Evolutionary conservation across 2,329 filamentous ascomycete species (phyloP).

Genomic region (Penicillium sclerotigenum): DNA sequence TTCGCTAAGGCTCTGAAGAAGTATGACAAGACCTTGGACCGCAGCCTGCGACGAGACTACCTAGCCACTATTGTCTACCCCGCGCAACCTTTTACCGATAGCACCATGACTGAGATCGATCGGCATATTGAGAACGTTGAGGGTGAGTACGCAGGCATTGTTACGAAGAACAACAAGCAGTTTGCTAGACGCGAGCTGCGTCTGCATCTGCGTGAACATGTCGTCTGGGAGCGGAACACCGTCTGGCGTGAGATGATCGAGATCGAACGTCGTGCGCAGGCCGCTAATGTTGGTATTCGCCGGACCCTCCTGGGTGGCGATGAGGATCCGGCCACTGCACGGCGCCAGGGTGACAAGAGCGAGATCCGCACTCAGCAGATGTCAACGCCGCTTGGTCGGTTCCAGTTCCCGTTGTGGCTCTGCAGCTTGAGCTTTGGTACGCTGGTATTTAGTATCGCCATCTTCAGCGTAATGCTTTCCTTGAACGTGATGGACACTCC

Average conservation of each 20-base stretch:
- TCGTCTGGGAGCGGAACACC: constrained; percentile 98
- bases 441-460: constrained; percentile 64
- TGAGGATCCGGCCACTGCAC: constrained; percentile 62
- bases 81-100: constrained; percentile 75
- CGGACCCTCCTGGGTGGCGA: constrained; percentile 76
- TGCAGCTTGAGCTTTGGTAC: constrained; percentile 77
- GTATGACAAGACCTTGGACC: constrained; percentile 93
- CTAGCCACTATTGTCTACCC: constrained; percentile 70
- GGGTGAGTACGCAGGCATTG: constrained; percentile 72
- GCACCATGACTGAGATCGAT: constrained; percentile 68
- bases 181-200: constrained; percentile 80
- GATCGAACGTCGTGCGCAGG: constrained; percentile 91
- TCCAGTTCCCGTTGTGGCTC: constrained; percentile 76
- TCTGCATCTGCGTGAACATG: constrained; percentile 88
- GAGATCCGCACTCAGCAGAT: constrained; percentile 65
- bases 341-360: constrained; percentile 81
- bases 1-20: constrained; percentile 97
- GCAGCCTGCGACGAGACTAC: constrained; percentile 73
- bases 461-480: constrained; percentile 72
- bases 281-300: constrained; percentile 77
- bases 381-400: constrained; percentile 72
- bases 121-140: constrained; percentile 73
- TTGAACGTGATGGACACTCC: constrained; percentile 78
- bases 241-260: constrained; percentile 99
- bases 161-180: constrained; percentile 74